Evolutionary conservation across 441 rosid species (phyloP), one percentile per base, ranked within the genome.

Genomic region (Melastoma candidum): DNA sequence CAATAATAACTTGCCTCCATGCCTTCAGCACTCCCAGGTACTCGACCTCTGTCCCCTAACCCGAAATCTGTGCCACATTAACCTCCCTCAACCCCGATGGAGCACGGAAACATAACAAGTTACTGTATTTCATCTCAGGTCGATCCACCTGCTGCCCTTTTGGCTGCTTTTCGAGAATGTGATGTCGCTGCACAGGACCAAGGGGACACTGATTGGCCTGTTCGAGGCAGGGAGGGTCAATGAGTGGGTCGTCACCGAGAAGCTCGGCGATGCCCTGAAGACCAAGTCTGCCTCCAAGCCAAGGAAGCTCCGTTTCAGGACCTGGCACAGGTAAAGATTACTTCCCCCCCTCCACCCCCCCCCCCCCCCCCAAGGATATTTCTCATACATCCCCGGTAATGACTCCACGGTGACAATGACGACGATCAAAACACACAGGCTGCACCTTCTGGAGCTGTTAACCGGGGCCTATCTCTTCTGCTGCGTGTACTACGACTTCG

Each of bases 181-280:
- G 4, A 52, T 52, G 56, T 52, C 56, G 46, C 7, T 52, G 46
- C 56, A 52, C 43, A 44, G 56, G 12, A 52, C 56, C 56, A 52
- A 52, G 56, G 56, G 44, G 14, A 32, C 56, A 43, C 36, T 52
- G n/a, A 52, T 52, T 6, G 56, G 56, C 56, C 45, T 52, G 11
- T 44, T 52, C 1, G 56, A 52, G 43, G 56, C 25, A 12, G 17
- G 11, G 17, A 52, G 46, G 17, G 56, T 13, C 17, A 52, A 52
- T n/a, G 56, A 52, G 43, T 52, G 56, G 56, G 11, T 52, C 7
- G 56, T 52, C 22, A 52, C 56, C 4, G 56, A 52, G 43, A 52
- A 52, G 8, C 56, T 52, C 9, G 56, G 56, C 14, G 56, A 52
- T 52, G 46, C 56, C 22, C 56, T 52, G 26, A 52, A 52, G 56